phyloP scores from a whole-genome alignment of 2,329 filamentous ascomycete genomes.

The Monilinia laxa region DNA sequence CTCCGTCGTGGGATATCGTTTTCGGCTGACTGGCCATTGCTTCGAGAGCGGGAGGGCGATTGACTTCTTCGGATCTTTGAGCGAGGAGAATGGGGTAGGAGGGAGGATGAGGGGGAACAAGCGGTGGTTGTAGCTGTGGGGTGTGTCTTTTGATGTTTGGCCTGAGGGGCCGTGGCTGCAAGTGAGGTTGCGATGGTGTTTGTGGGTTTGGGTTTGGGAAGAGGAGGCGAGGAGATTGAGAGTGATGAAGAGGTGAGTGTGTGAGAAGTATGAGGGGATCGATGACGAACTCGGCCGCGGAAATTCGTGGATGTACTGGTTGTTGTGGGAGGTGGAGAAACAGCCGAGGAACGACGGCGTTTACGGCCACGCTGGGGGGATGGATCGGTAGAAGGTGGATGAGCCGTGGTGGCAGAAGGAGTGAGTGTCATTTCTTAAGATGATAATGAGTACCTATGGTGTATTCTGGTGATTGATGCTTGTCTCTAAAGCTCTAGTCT shows the following conservation, averaged over 20 bases:
- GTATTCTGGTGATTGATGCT: neutral
- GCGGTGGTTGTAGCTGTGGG: neutral
- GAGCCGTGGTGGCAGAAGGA: neutral
- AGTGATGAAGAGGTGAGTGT: neutral
- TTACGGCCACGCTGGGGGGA: conserved; percentile 35
- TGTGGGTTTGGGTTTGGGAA: neutral
- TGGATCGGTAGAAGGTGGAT: conserved; percentile 4
- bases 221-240: neutral
- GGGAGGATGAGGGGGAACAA: neutral
- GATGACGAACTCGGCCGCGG: conserved; percentile 35
- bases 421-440: conserved; percentile 10
- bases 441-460: neutral
- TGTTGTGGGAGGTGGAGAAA: conserved; percentile 24
- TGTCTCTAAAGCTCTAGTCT: neutral
- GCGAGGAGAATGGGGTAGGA: neutral
- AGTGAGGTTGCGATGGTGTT: neutral
- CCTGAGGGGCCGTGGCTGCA: conserved; percentile 5
- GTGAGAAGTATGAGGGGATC: conserved; percentile 28
- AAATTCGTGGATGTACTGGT: conserved; percentile 32
- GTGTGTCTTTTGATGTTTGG: conserved; percentile 18
- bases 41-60: conserved; percentile 27
- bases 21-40: conserved; percentile 13
- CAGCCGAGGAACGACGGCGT: conserved; percentile 34
- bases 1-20: conserved; percentile 27
- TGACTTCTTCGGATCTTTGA: conserved; percentile 28